Evolutionary conservation across 495 filamentous ascomycete species (phyloP).

Genomic region (Cercophora samala): DNA sequence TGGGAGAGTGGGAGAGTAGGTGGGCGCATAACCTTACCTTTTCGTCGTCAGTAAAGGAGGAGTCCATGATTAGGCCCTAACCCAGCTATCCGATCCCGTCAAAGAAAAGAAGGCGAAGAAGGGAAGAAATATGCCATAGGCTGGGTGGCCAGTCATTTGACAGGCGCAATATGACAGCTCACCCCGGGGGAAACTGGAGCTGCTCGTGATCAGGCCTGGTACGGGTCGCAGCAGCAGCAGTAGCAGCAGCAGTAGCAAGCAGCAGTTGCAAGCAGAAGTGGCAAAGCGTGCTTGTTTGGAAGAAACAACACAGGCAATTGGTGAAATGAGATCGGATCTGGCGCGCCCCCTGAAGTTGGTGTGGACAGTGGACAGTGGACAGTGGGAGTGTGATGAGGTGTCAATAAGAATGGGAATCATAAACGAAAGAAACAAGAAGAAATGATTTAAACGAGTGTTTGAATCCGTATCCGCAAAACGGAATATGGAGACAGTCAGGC

Average conservation of each 20-base stretch:
- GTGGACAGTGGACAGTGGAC: no score
- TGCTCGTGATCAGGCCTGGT: conserved; percentile 28
- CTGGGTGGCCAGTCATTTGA: conserved; percentile 42
- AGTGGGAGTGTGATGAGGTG: background rate
- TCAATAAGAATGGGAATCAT: background rate
- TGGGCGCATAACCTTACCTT: conserved; percentile 39
- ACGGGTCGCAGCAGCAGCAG: conserved; percentile 17
- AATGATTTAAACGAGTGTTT: conserved; percentile 30
- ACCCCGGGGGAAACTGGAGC: conserved; percentile 15
- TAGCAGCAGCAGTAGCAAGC: conserved; percentile 7
- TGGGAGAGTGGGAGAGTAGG: no score
- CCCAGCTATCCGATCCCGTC: conserved; percentile 27
- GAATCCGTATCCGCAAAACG: conserved; percentile 12
- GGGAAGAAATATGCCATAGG: conserved; percentile 27
- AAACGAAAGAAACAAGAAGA: conserved; percentile 16
- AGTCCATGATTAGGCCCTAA: conserved; percentile 40
- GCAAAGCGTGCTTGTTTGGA: conserved; percentile 29
- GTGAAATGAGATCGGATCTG: no score
- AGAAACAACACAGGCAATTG: background rate
- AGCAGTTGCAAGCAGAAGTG: conserved; percentile 27
- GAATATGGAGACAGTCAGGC: conserved; percentile 16
- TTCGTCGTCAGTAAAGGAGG: conserved; percentile 47
- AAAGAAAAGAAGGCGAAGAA: conserved; percentile 31
- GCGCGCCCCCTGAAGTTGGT: no score
- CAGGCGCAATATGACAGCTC: conserved; percentile 30